Conservation (phyloP, 495 filamentous ascomycete genomes). For the Penicillium manginii region DNA sequence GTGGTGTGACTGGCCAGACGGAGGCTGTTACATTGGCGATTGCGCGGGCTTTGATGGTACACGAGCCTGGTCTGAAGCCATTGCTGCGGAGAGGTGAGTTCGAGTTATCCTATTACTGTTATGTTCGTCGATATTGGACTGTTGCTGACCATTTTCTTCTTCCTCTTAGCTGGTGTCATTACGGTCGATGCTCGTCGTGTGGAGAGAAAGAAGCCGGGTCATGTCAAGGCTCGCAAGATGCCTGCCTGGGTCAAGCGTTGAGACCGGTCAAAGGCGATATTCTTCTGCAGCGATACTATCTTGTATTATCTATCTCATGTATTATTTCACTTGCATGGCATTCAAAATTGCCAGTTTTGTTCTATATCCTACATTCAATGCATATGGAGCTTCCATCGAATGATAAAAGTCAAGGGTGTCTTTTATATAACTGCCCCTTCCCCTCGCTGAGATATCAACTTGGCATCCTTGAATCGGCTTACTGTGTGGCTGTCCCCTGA, state of each 20-base stretch:
- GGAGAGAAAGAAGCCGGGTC: slow-evolving; percentile 97
- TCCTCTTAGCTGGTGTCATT: slow-evolving; percentile 76
- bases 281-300: slow-evolving; percentile 12
- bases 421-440: no score
- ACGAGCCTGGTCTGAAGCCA: slow-evolving; percentile 89
- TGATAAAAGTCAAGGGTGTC: slow-evolving; percentile 1
- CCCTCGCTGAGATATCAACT: no score
- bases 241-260: slow-evolving; percentile 92
- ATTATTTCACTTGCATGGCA: slow-evolving; percentile 35
- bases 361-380: slow-evolving; percentile 42
- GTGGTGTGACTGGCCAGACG: slow-evolving; percentile 92
- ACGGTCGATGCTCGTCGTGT: slow-evolving; percentile 90
- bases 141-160: slow-evolving; percentile 5
- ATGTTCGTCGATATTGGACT: slow-evolving; percentile 22
- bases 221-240: slow-evolving; percentile 96
- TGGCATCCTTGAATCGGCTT: no score
- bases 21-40: slow-evolving; percentile 94
- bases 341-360: slow-evolving; percentile 26
- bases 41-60: slow-evolving; percentile 82
- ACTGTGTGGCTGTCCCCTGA: no score
- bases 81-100: slow-evolving; percentile 84
- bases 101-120: neutral
- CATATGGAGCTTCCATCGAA: slow-evolving; percentile 32
- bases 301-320: slow-evolving; percentile 30
- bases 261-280: slow-evolving; percentile 25